These are phyloP conservation scores for Aspergillus pseudoglaucus DNA, from an alignment of 2,329 filamentous ascomycete species.

Conservation along the genomic window DNA sequence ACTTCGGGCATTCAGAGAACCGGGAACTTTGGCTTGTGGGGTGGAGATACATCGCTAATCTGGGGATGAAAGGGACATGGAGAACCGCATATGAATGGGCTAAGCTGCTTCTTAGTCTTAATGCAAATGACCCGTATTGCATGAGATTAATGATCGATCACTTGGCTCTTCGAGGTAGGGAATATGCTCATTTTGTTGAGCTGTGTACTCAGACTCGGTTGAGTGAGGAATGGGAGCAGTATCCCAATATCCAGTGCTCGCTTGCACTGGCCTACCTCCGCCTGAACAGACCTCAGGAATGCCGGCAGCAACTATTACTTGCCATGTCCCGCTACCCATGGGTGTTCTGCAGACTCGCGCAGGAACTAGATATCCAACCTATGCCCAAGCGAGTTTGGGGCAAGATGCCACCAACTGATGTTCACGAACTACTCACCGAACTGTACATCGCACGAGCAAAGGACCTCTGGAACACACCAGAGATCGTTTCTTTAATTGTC, in stretches of 20 bases:
- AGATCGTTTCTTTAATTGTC: slow-evolving; percentile 61
- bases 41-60: slow-evolving; percentile 79
- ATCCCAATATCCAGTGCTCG: slow-evolving; percentile 70
- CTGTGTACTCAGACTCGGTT: slow-evolving; percentile 52
- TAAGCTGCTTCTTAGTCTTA: slow-evolving; percentile 71
- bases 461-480: slow-evolving; percentile 78
- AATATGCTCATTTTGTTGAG: slow-evolving; percentile 69
- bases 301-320: slow-evolving; percentile 56
- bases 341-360: slow-evolving; percentile 74
- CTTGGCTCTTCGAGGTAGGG: slow-evolving; percentile 72
- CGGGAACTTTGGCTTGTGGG: slow-evolving; percentile 86
- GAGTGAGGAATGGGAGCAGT: slow-evolving; percentile 45
- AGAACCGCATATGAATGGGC: slow-evolving; percentile 91
- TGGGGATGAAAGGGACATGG: slow-evolving; percentile 88
- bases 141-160: slow-evolving; percentile 76
- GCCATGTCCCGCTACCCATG: slow-evolving; percentile 74
- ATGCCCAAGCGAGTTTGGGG: slow-evolving; percentile 80
- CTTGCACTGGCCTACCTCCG: slow-evolving; percentile 70
- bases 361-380: slow-evolving; percentile 68
- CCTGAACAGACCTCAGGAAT: slow-evolving; percentile 58
- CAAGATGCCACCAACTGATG: slow-evolving; percentile 57
- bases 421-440: slow-evolving; percentile 64
- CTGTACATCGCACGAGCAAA: slow-evolving; percentile 72
- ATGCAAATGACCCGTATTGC: slow-evolving; percentile 74
- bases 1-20: slow-evolving; percentile 79